These are phyloP conservation scores for Peribolospora baueri DNA, from an alignment of 768 basidiomycete species.

Conservation along the genomic window DNA sequence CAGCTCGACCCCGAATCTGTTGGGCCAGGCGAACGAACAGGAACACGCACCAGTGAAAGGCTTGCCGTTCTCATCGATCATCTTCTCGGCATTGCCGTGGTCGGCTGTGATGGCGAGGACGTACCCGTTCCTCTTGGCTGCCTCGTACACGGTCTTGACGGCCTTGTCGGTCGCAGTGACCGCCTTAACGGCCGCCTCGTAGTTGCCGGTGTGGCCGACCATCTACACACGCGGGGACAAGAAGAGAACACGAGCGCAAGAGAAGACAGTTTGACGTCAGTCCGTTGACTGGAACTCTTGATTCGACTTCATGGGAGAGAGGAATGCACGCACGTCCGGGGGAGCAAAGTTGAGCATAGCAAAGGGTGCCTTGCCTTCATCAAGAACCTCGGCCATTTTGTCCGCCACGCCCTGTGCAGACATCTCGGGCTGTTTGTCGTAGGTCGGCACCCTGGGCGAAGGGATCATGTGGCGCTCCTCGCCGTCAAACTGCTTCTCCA, in stretches of 20 bases:
- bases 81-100: conserved; percentile 89
- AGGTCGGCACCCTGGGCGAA: conserved; percentile 81
- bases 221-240: conserved; percentile 13
- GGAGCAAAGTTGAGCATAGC: conserved; percentile 97
- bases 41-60: conserved; percentile 42
- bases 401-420: conserved; percentile 67
- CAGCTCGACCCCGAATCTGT: not conserved
- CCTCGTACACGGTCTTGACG: conserved; percentile 63
- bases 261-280: not conserved
- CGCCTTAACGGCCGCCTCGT: conserved; percentile 71
- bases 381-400: conserved; percentile 69
- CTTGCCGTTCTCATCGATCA: conserved; percentile 61
- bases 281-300: not conserved
- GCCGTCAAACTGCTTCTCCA: conserved; percentile 64
- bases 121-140: conserved; percentile 64
- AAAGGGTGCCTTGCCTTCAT: conserved; percentile 46
- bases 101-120: conserved; percentile 71
- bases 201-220: conserved; percentile 82
- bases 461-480: conserved; percentile 74
- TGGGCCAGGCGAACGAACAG: conserved; percentile 7
- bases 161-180: conserved; percentile 71
- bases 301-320: conserved; percentile 15
- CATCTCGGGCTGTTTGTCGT: conserved; percentile 79
- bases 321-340: conserved; percentile 49
- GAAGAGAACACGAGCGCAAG: not conserved